Base-by-base conservation (phyloP, 164 flowering plant genomes). In the Cinnamomum micranthum region DNA sequence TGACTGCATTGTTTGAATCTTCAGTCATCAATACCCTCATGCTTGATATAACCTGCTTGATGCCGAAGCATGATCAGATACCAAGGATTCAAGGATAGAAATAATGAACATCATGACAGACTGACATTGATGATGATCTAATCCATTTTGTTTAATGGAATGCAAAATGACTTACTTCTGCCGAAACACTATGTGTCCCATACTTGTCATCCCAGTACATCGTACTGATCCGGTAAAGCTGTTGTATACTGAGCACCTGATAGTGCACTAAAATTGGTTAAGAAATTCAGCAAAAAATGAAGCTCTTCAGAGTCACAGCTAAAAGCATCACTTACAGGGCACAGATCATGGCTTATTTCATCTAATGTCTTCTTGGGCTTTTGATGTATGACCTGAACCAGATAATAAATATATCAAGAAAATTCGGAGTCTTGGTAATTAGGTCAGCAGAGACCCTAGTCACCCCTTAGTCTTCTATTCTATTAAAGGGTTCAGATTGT, bases 171-270 rank as follows among this genome's bases (percentile, higher is more conserved):
- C 98, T 91, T 89, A 96, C 99, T 78, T 96, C 98, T 6, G 97
- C 72, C 41, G 97, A 88, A 51, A 96, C 91, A 81, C 98, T 91
- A 77, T 90, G 97, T 3, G 98, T 94, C 80, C 98, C 99, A 80
- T 94, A 94, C 82, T 91, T 94, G 90, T 94, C 97, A 79, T 96
- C 99, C 98, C 99, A 94, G 81, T 92, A 96, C 99, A 96, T 96
- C 25, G 99, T 96, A 81, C 98, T 92, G 76, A 96, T 96, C 75
- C 99, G 85, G 74, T 96, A 96, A 65, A 96, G 83, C 78, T 96
- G 99, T 75, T 96, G 99, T 82, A 96, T 91, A 77, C 99, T 96
- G 35, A 96, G 97, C 64, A 96, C 99, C 98, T 96, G 86, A 77
- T 35, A 17, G n/a, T 55, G 47, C 60, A 73, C 22, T 76, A 71